Evolutionary conservation across 306 rosid species (phyloP).

Genomic region (Dryas drummondii): DNA sequence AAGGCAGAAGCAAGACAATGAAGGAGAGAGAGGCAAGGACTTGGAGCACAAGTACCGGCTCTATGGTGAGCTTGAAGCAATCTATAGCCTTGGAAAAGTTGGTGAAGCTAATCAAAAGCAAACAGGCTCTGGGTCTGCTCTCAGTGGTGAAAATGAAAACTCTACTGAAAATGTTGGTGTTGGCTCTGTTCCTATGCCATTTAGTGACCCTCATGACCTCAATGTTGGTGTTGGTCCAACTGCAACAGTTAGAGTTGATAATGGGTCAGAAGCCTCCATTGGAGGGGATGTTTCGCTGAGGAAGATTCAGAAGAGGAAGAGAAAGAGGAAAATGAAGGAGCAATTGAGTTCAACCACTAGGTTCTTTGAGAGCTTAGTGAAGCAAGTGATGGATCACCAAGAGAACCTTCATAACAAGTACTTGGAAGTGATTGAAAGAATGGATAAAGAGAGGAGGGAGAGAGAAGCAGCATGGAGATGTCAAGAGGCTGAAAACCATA

Average conservation of each 20-base stretch:
- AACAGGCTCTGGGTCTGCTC: conserved; percentile 32
- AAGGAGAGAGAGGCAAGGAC: conserved; percentile 16
- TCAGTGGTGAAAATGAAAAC: conserved; percentile 23
- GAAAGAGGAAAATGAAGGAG: conserved; percentile 12
- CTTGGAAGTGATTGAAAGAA: conserved; percentile 23
- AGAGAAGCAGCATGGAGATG: conserved; percentile 30
- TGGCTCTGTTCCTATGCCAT: not conserved
- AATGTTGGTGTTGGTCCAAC: not conserved
- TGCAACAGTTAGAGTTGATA: not conserved
- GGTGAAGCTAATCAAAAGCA: conserved; percentile 10
- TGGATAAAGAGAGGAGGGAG: conserved; percentile 25
- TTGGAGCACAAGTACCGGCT: conserved; percentile 16
- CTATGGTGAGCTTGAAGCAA: conserved; percentile 28
- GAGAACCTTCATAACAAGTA: conserved; percentile 23
- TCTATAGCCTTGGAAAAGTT: conserved; percentile 22
- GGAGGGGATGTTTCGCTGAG: conserved; percentile 17
- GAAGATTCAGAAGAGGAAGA: conserved; percentile 19
- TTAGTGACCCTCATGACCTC: not conserved
- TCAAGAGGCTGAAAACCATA: conserved; percentile 26
- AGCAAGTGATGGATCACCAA: conserved; percentile 31
- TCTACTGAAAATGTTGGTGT: not conserved
- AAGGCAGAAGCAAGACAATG: conserved; percentile 14
- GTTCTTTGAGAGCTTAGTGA: conserved; percentile 27
- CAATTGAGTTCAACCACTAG: conserved; percentile 7
- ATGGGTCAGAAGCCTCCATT: conserved; percentile 17